phyloP scores from a whole-genome alignment of 1,284 basidiomycete species.

The Farysia itapuensis region DNA sequence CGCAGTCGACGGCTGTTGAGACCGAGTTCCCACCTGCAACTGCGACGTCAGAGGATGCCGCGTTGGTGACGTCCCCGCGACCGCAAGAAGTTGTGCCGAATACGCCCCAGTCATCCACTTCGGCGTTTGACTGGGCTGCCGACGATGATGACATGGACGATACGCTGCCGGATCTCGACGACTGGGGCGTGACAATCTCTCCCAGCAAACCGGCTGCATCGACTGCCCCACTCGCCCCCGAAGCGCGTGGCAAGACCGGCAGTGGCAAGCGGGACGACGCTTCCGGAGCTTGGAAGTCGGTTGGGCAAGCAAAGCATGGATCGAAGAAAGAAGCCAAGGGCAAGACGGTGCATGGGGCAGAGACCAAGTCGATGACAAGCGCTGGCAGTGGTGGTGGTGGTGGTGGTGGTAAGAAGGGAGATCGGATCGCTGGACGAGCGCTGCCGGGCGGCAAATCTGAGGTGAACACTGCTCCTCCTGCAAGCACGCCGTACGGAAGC shows the following conservation, averaged over 20 bases:
- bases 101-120: background rate
- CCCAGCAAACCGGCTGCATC: slow-evolving; percentile 11
- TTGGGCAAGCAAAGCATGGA: too few relatives aligned
- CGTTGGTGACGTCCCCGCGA: too few relatives aligned
- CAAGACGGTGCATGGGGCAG: too few relatives aligned
- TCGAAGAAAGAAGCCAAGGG: too few relatives aligned
- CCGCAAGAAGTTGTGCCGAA: background rate
- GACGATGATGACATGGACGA: slow-evolving; percentile 49
- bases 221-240: background rate
- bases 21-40: too few relatives aligned
- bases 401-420: slow-evolving; percentile 9
- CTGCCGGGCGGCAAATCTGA: too few relatives aligned
- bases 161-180: slow-evolving; percentile 42
- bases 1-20: background rate
- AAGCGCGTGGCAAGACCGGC: background rate
- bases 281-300: too few relatives aligned
- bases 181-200: slow-evolving; percentile 39
- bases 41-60: background rate
- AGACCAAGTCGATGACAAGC: too few relatives aligned
- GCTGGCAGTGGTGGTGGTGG: too few relatives aligned
- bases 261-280: background rate
- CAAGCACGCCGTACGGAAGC: slow-evolving; percentile 25
- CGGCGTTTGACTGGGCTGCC: slow-evolving; percentile 48
- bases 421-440: slow-evolving; percentile 30
- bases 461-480: slow-evolving; percentile 4